A percentile compares a stretch with the other conserved stretches of the same genome.
These are phyloP conservation scores for Debaryomyces robertsiae DNA, from an alignment of 1,139 yeast species.

Conservation along the genomic window DNA sequence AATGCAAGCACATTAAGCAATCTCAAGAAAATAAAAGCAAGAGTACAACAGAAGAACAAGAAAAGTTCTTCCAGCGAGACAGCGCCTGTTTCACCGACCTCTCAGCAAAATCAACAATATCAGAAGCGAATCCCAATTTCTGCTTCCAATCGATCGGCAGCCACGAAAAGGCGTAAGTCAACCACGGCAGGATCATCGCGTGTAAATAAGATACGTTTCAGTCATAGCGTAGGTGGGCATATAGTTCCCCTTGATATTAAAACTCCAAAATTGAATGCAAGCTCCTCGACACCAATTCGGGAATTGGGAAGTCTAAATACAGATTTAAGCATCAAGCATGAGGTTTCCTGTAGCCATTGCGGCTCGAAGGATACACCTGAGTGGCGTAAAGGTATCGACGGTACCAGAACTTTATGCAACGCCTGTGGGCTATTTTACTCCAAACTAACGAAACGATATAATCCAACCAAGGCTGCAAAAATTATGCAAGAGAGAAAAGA, in stretches of 20 bases:
- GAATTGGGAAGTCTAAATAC: slow-evolving; percentile 21
- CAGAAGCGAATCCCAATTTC: not conserved
- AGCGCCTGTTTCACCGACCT: not conserved
- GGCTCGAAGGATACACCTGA: slow-evolving; percentile 42
- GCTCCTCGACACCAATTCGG: slow-evolving; percentile 8
- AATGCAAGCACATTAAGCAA: not conserved
- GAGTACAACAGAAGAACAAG: not conserved
- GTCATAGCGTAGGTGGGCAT: slow-evolving; percentile 15
- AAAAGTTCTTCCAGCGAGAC: not conserved
- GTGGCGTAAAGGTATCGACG: slow-evolving; percentile 50
- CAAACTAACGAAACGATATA: slow-evolving; percentile 32
- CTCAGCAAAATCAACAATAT: not conserved
- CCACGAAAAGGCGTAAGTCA: slow-evolving; percentile 2
- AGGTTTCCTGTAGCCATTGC: slow-evolving; percentile 31
- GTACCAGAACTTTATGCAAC: slow-evolving; percentile 46
- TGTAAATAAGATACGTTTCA: not conserved
- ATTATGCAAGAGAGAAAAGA: slow-evolving; percentile 31
- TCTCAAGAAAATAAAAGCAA: slow-evolving; percentile 1
- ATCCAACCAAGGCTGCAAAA: slow-evolving; percentile 27
- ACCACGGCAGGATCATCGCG: not conserved
- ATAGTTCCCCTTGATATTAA: slow-evolving; percentile 17
- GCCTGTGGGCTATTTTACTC: slow-evolving; percentile 50
- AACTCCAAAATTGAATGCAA: slow-evolving; percentile 4
- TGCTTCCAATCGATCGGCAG: not conserved
- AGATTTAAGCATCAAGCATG: slow-evolving; percentile 21